Percentiles rank a stretch among this genome's conserved stretches.
These are phyloP conservation scores for Trametes villosa DNA, from an alignment of 768 basidiomycete species.

Conservation along the genomic window DNA sequence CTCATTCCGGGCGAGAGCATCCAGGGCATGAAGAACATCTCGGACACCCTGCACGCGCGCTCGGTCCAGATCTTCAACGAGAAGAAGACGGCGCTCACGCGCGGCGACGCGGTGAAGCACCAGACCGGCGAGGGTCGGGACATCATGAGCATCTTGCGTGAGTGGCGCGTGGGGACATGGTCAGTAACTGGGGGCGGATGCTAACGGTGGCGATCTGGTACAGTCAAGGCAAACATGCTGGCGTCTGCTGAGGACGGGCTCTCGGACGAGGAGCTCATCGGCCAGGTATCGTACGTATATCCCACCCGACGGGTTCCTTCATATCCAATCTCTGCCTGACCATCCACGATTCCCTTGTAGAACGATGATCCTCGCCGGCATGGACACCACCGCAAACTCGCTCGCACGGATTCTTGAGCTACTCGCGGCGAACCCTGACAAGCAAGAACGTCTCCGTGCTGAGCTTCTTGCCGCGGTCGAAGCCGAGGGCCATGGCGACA, in stretches of 20 bases:
- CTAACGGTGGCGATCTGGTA: not conserved
- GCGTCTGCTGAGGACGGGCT: constrained; percentile 28
- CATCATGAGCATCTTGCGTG: constrained; percentile 36
- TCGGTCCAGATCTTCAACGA: constrained; percentile 26
- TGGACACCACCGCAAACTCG: constrained; percentile 37
- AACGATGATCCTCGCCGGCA: constrained; percentile 29
- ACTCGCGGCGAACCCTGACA: constrained; percentile 32
- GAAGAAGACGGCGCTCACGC: constrained; percentile 21
- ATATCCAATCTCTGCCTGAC: not conserved
- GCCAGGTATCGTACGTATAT: constrained; percentile 30
- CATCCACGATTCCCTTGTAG: constrained; percentile 6
- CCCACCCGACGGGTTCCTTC: not conserved
- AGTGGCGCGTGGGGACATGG: not conserved
- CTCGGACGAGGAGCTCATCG: constrained; percentile 31
- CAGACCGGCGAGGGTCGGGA: constrained; percentile 35
- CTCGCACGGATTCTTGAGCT: constrained; percentile 33
- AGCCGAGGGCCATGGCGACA: constrained; percentile 12
- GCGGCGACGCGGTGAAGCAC: constrained; percentile 24
- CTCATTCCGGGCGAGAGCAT: constrained; percentile 21
- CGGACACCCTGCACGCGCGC: constrained; percentile 27
- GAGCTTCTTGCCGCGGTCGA: constrained; percentile 28
- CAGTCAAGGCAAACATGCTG: constrained; percentile 30
- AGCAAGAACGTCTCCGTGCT: constrained; percentile 32
- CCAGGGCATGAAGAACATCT: constrained; percentile 28
- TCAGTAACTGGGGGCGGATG: too few relatives aligned